These are phyloP conservation scores for Didymella segeticola DNA, from an alignment of 2,329 filamentous ascomycete genomes.

Conservation along the genomic window DNA sequence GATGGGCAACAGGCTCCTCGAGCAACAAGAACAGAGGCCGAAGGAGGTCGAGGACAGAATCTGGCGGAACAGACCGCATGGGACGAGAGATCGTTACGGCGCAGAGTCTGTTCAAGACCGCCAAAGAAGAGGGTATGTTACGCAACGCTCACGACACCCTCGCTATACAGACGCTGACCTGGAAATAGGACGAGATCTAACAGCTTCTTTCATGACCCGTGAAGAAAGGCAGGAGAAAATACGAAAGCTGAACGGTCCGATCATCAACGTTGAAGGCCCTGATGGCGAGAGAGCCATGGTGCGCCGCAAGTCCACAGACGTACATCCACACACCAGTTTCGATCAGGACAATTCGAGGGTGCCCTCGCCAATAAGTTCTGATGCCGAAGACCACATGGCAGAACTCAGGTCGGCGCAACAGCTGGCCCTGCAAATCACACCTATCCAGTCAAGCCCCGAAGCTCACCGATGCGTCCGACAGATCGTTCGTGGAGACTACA, in stretches of 20 bases:
- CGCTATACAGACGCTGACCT: slow-evolving; percentile 15
- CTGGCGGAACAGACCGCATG: slow-evolving; percentile 45
- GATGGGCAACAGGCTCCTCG: slow-evolving; percentile 42
- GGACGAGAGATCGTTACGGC: slow-evolving; percentile 52
- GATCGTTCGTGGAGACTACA: slow-evolving; percentile 87
- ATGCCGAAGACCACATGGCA: slow-evolving; percentile 82
- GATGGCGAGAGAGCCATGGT: slow-evolving; percentile 62
- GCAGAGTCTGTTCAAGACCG: slow-evolving; percentile 72
- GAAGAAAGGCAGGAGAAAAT: slow-evolving; percentile 15
- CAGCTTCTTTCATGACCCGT: slow-evolving; percentile 64
- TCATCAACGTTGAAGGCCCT: slow-evolving; percentile 69
- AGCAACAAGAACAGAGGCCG: slow-evolving; percentile 50
- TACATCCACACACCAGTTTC: slow-evolving; percentile 84
- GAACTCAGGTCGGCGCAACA: slow-evolving; percentile 90
- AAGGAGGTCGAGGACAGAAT: slow-evolving; percentile 45
- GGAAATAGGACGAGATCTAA: slow-evolving; percentile 54
- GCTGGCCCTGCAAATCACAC: slow-evolving; percentile 79
- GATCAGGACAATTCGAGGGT: slow-evolving; percentile 69
- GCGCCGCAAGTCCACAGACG: slow-evolving; percentile 56
- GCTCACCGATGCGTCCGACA: slow-evolving; percentile 85
- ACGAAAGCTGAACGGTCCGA: slow-evolving; percentile 69
- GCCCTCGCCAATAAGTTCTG: slow-evolving; percentile 75
- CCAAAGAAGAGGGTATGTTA: slow-evolving; percentile 77
- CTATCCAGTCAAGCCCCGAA: slow-evolving; percentile 76
- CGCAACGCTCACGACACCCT: neutral